Conservation (phyloP, 805 yeast genomes). For the Ogataea salicorniae region DNA sequence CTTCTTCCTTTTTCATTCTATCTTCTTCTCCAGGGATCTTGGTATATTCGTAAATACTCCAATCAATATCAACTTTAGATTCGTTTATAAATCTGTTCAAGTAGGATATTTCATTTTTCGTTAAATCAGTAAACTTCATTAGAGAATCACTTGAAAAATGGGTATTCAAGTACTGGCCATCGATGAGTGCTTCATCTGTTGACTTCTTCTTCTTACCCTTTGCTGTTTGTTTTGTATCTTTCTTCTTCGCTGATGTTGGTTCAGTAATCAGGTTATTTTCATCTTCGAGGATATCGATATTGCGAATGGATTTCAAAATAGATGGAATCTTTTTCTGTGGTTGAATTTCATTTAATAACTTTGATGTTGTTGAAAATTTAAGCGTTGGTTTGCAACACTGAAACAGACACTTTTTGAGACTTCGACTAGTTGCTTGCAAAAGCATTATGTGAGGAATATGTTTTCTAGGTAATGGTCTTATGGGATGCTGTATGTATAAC, state of each 20-base stretch:
- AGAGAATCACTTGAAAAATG: slow-evolving; percentile 11
- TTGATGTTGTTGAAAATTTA: too few relatives aligned
- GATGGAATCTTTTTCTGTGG: neutral
- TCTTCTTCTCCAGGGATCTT: slow-evolving; percentile 53
- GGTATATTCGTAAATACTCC: slow-evolving; percentile 50
- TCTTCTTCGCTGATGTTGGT: neutral
- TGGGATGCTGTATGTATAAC: too few relatives aligned
- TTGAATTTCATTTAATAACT: neutral
- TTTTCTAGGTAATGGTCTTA: too few relatives aligned
- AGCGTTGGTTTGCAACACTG: too few relatives aligned
- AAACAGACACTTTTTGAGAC: too few relatives aligned
- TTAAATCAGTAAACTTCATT: slow-evolving; percentile 7
- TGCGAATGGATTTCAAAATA: neutral
- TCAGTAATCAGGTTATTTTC: neutral
- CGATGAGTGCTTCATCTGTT: slow-evolving; percentile 3
- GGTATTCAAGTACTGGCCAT: slow-evolving; percentile 17
- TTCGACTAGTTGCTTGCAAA: too few relatives aligned
- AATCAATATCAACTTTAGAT: slow-evolving; percentile 46
- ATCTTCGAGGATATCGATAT: slow-evolving; percentile 2
- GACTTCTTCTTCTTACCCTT: neutral
- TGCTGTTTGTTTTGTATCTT: neutral
- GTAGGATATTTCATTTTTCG: slow-evolving; percentile 3
- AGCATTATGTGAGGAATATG: too few relatives aligned
- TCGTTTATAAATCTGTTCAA: slow-evolving; percentile 40
- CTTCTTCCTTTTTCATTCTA: slow-evolving; percentile 12